Base-by-base conservation (phyloP, 805 yeast species). In the Dipodascopsis tothii region DNA sequence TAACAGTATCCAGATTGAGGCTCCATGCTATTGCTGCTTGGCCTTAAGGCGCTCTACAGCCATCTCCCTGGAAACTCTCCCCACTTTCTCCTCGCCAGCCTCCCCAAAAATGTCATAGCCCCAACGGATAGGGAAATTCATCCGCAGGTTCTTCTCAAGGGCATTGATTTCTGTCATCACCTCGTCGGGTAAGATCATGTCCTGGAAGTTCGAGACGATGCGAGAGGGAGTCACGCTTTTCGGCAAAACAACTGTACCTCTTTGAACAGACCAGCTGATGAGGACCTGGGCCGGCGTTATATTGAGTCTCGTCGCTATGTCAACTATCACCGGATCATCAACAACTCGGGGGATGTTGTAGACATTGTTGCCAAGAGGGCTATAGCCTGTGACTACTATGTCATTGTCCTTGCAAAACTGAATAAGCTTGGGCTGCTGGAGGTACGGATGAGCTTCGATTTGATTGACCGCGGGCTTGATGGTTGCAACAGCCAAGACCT, bases 391-490 rank as follows among this genome's bases (percentile, higher is more conserved):
- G 4, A 70, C 57, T 4, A 61, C 60, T 44, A 80, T 76, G 27
- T 67, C 72, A 43, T 77, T 60, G 21, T 60, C 48, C 27, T 63
- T 58, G 50, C 68, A 68, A 58, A 57, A 78, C 25, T 68, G 63
- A 25, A 68, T 64, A 44, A 78, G 56, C 45, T 64, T 62, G 19
- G 56, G 54, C 50, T 66, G 64, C 54, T 57, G 61, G 52, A 68
- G 60, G 74, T 74, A 73, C 17, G 78, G 77, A 51, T 73, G 75
- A 47, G 72, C 63, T 48, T 69, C 72, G 55, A 84, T 71, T 58
- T 84, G 92, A 59, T 84, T 80, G 27, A 80, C 79, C 1, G 78
- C 85, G 0, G 94, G 85, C 51, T 68, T 71, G 38, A 58, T 50
- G 41, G 48, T 51, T 40, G 62, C 60, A 11, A 59, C 75, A 2